A percentile compares a stretch with the other conserved stretches of the same genome.
Conservation (phyloP, 345 rosid genomes). For the Jatropha curcas region DNA sequence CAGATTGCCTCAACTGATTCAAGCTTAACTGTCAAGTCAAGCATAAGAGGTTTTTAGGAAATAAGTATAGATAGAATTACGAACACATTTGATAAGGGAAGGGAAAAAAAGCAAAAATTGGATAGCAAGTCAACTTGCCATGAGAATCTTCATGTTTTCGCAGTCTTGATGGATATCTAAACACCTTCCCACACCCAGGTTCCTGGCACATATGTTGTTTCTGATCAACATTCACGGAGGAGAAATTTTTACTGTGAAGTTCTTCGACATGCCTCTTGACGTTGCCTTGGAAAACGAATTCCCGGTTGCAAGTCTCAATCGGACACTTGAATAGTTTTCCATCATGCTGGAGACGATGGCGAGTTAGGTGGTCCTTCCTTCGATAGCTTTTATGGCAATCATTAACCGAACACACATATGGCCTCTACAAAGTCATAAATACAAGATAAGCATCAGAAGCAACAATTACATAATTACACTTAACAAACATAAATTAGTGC, state of each 20-base stretch:
- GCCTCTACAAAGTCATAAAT: conserved; percentile 51
- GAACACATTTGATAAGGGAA: background rate
- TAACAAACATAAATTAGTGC: background rate
- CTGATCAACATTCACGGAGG: conserved; percentile 15
- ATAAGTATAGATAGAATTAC: background rate
- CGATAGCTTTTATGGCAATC: conserved; percentile 72
- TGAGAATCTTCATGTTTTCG: conserved; percentile 71
- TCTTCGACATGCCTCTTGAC: conserved; percentile 61
- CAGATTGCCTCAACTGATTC: conserved; percentile 76
- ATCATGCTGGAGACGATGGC: conserved; percentile 66
- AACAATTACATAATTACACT: conserved; percentile 4
- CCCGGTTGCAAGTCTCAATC: conserved; percentile 49
- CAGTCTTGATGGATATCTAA: conserved; percentile 59
- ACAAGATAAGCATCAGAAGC: background rate
- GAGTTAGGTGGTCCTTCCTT: conserved; percentile 86
- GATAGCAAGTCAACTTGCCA: conserved; percentile 41
- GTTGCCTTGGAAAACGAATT: conserved; percentile 56
- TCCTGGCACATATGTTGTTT: conserved; percentile 60
- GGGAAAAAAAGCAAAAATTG: too few species aligned
- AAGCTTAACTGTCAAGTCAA: conserved; percentile 53
- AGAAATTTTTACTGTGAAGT: conserved; percentile 38
- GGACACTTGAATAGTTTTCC: conserved; percentile 74
- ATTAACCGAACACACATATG: conserved; percentile 59
- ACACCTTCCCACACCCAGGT: conserved; percentile 77
- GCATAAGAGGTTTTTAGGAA: background rate